Conservation (phyloP, 257 asterid species). For the Catharanthus roseus region DNA sequence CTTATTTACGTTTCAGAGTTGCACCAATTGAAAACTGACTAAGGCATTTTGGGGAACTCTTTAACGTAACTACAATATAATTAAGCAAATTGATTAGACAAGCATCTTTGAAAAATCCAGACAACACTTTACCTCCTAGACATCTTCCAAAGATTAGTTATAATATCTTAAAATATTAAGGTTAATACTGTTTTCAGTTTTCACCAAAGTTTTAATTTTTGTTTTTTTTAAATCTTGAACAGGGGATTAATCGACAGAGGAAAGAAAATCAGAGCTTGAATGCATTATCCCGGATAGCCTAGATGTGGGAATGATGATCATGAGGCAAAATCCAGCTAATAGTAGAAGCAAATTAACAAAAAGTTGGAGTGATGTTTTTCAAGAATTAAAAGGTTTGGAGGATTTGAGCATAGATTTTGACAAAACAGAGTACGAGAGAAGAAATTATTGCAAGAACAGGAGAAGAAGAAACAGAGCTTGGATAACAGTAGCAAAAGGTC, state of each 20-base stretch:
- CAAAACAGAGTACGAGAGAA: constrained; percentile 22
- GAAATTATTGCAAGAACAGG: constrained; percentile 13
- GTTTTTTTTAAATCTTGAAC: too few species aligned
- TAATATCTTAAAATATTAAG: too few species aligned
- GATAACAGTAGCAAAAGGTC: constrained; percentile 40
- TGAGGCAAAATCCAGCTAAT: constrained; percentile 9
- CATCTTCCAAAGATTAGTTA: constrained; percentile 30
- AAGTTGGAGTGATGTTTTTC: constrained; percentile 28
- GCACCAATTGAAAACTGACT: too few species aligned
- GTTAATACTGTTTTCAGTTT: too few species aligned
- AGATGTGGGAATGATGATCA: constrained; percentile 21
- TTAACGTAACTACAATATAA: too few species aligned
- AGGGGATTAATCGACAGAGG: constrained; percentile 29
- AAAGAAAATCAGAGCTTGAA: constrained; percentile 33
- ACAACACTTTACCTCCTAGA: constrained; percentile 33
- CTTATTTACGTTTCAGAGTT: too few species aligned
- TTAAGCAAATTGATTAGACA: constrained; percentile 50
- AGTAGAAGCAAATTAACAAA: constrained; percentile 23
- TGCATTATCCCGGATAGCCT: constrained; percentile 16
- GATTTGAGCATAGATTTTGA: constrained; percentile 38
- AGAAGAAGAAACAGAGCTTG: constrained; percentile 16
- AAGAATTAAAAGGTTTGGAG: constrained; percentile 36
- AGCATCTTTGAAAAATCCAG: constrained; percentile 48
- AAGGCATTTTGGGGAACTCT: too few species aligned
- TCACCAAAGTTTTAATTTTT: too few species aligned